phyloP scores from a whole-genome alignment of 306 rosid species.

The Cucumis hystrix region DNA sequence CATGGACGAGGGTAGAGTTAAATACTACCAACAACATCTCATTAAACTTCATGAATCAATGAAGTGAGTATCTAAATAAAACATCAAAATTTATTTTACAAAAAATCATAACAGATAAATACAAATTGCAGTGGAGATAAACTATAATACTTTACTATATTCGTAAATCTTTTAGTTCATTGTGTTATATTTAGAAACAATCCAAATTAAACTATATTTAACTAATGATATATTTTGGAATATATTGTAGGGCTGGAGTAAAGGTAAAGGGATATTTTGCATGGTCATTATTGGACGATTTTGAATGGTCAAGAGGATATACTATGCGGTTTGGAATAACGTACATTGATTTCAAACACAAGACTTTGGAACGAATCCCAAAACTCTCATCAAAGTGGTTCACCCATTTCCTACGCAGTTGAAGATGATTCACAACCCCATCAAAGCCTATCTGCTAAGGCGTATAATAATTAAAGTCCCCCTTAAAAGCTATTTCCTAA shows the following conservation, averaged over 20 bases:
- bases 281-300: background rate
- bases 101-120: too few species aligned
- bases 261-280: background rate
- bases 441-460: background rate
- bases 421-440: background rate
- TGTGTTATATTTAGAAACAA: too few species aligned
- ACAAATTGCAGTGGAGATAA: too few species aligned
- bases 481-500: too few species aligned
- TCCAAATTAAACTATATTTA: too few species aligned
- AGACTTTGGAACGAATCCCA: background rate
- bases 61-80: background rate
- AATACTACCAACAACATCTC: background rate
- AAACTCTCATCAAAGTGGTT: background rate
- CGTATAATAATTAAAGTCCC: too few species aligned
- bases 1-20: background rate
- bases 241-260: background rate
- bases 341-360: background rate
- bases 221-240: too few species aligned
- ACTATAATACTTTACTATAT: too few species aligned
- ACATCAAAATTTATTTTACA: too few species aligned
- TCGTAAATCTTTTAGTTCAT: too few species aligned
- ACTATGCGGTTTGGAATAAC: background rate
- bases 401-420: background rate
- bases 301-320: background rate
- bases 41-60: background rate